Evolutionary conservation across 1,284 basidiomycete genomes (phyloP).

Genomic region (Melampsora americana): DNA sequence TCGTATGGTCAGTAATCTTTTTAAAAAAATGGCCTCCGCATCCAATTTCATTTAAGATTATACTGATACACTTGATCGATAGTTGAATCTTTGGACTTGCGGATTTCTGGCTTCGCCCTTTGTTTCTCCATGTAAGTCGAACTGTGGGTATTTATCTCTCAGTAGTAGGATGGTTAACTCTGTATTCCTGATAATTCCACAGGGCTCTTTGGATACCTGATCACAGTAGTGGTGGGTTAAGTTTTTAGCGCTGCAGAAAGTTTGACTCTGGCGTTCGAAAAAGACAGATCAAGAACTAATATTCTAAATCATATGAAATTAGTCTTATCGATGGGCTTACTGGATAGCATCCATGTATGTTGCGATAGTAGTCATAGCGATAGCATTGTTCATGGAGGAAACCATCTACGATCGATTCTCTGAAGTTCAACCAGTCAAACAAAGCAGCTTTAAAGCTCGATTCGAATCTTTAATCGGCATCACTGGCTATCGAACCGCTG

Average conservation of each 20-base stretch:
- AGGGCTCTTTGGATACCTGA: slow-evolving; percentile 41
- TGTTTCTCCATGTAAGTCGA: slow-evolving; percentile 34
- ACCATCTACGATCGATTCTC: slow-evolving; percentile 68
- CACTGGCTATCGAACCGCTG: slow-evolving; percentile 61
- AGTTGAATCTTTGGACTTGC: slow-evolving; percentile 56
- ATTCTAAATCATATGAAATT: slow-evolving; percentile 47
- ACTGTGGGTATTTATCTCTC: background rate
- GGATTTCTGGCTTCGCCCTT: slow-evolving; percentile 44
- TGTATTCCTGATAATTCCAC: background rate
- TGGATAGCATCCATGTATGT: slow-evolving; percentile 66
- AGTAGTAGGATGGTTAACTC: background rate
- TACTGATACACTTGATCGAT: background rate
- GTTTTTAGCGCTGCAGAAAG: slow-evolving; percentile 47
- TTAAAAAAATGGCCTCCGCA: no score
- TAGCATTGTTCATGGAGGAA: slow-evolving; percentile 64
- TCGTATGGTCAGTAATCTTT: slow-evolving; percentile 64
- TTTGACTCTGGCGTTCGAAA: no score
- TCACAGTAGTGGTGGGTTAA: slow-evolving; percentile 12
- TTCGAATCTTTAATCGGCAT: slow-evolving; percentile 66
- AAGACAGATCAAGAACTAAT: slow-evolving; percentile 47
- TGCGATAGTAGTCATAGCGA: slow-evolving; percentile 61
- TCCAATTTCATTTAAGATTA: no score
- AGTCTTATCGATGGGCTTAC: slow-evolving; percentile 67
- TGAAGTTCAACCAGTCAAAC: slow-evolving; percentile 60
- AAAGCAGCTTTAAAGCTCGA: slow-evolving; percentile 60